Evolutionary conservation across 2,329 filamentous ascomycete species (phyloP).

Genomic region (Diaporthe sp.): DNA sequence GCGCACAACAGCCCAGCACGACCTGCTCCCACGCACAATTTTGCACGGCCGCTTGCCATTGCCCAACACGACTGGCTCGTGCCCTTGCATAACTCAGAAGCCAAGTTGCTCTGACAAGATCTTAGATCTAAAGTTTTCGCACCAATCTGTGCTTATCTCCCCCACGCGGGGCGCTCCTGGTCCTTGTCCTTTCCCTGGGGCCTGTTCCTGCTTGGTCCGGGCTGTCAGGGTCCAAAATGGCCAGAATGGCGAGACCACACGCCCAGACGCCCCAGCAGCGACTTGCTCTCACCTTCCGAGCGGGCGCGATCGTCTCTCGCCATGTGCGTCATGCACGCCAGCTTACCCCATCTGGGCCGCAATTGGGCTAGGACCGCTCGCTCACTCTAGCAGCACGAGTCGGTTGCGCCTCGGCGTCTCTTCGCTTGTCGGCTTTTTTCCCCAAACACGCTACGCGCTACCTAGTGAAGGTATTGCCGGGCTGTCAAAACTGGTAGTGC

Average conservation of each 20-base stretch:
- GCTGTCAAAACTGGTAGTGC: slow-evolving; percentile 15
- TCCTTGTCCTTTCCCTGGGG: slow-evolving; percentile 18
- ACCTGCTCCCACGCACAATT: slow-evolving; percentile 13
- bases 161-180: slow-evolving; percentile 39
- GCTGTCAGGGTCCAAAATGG: slow-evolving; percentile 28
- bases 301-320: slow-evolving; percentile 27
- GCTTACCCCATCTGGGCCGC: slow-evolving; percentile 26
- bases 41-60: background rate
- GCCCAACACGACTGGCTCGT: slow-evolving; percentile 15
- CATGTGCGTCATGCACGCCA: slow-evolving; percentile 36
- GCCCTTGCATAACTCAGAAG: background rate
- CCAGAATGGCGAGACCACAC: slow-evolving; percentile 10
- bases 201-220: background rate
- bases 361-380: slow-evolving; percentile 18
- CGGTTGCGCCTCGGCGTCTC: slow-evolving; percentile 24
- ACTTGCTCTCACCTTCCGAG: background rate
- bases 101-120: slow-evolving; percentile 41
- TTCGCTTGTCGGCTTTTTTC: slow-evolving; percentile 26
- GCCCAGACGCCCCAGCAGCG: slow-evolving; percentile 2
- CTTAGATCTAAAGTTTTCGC: slow-evolving; percentile 39
- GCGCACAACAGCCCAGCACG: background rate
- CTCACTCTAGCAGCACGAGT: slow-evolving; percentile 1
- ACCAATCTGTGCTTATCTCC: slow-evolving; percentile 34
- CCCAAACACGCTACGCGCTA: slow-evolving; percentile 20
- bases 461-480: background rate